phyloP scores from a whole-genome alignment of 768 basidiomycete genomes.

The Pleurotus citrinopileatus region DNA sequence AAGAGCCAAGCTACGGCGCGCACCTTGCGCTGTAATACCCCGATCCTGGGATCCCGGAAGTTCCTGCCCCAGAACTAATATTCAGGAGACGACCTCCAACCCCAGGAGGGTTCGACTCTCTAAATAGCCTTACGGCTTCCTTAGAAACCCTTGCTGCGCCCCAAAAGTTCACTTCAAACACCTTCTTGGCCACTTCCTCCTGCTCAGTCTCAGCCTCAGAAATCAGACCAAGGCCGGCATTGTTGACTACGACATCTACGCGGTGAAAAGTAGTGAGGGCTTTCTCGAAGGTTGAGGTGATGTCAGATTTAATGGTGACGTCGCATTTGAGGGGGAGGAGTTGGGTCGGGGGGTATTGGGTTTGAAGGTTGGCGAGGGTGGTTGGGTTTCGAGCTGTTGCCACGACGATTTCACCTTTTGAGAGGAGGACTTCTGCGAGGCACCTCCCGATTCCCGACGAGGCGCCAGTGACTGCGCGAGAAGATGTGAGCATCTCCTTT shows the following conservation, averaged over 20 bases:
- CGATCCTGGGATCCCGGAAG: background rate
- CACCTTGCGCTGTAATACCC: background rate
- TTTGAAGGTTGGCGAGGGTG: slow-evolving; percentile 24
- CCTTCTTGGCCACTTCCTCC: slow-evolving; percentile 26
- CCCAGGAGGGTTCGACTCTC: slow-evolving; percentile 29
- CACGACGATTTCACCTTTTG: slow-evolving; percentile 35
- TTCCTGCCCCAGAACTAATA: slow-evolving; percentile 20
- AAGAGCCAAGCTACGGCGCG: background rate
- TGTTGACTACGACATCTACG: slow-evolving; percentile 44
- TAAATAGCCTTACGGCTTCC: slow-evolving; percentile 30
- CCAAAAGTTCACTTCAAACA: slow-evolving; percentile 40
- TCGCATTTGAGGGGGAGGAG: slow-evolving; percentile 39
- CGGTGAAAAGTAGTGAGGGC: slow-evolving; percentile 34
- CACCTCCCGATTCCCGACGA: slow-evolving; percentile 35
- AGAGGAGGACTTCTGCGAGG: slow-evolving; percentile 30
- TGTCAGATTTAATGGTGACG: slow-evolving; percentile 28
- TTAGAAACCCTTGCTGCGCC: slow-evolving; percentile 28
- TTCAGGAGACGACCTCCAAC: slow-evolving; percentile 29
- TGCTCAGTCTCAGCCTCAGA: slow-evolving; percentile 35
- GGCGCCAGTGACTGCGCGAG: slow-evolving; percentile 37
- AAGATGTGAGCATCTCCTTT: too few species aligned
- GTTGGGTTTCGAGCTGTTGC: slow-evolving; percentile 40
- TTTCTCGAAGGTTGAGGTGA: slow-evolving; percentile 30
- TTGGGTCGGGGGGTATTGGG: slow-evolving; percentile 23
- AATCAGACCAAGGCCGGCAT: slow-evolving; percentile 32